A percentile compares a stretch with the other conserved stretches of the same genome.
phyloP scores from a whole-genome alignment of 495 filamentous ascomycete species.

The Sordaria brevicollis region DNA sequence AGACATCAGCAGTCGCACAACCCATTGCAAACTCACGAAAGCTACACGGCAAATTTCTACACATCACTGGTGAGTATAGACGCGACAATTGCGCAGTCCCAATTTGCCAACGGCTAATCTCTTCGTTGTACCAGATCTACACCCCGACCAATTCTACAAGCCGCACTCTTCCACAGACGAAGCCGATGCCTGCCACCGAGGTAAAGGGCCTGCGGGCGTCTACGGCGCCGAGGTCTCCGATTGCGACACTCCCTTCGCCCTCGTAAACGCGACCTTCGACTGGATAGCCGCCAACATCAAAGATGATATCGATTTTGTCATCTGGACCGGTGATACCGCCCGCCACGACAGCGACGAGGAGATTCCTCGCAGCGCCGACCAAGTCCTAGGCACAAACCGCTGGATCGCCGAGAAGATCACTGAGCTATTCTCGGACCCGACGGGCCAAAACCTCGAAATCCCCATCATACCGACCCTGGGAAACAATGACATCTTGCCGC shows the following conservation, averaged over 20 bases:
- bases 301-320: conserved; percentile 81
- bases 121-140: conserved; percentile 54
- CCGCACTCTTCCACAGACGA: conserved; percentile 58
- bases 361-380: conserved; percentile 59
- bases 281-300: conserved; percentile 84
- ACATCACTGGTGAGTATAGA: conserved; percentile 70
- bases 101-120: conserved; percentile 2
- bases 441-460: conserved; percentile 48
- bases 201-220: conserved; percentile 62
- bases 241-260: conserved; percentile 72
- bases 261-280: conserved; percentile 82
- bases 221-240: conserved; percentile 78
- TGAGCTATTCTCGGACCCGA: conserved; percentile 51
- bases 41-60: conserved; percentile 77
- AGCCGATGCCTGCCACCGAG: conserved; percentile 66
- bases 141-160: conserved; percentile 81
- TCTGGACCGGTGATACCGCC: conserved; percentile 96
- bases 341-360: conserved; percentile 89
- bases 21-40: conserved; percentile 20
- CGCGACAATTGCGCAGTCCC: background rate
- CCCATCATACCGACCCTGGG: conserved; percentile 86
- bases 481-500: conserved; percentile 95
- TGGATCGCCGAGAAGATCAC: conserved; percentile 66
- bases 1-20: background rate
- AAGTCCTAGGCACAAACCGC: conserved; percentile 68